phyloP scores from a whole-genome alignment of 1,139 yeast species.

The Scheffersomyces quercinus region DNA sequence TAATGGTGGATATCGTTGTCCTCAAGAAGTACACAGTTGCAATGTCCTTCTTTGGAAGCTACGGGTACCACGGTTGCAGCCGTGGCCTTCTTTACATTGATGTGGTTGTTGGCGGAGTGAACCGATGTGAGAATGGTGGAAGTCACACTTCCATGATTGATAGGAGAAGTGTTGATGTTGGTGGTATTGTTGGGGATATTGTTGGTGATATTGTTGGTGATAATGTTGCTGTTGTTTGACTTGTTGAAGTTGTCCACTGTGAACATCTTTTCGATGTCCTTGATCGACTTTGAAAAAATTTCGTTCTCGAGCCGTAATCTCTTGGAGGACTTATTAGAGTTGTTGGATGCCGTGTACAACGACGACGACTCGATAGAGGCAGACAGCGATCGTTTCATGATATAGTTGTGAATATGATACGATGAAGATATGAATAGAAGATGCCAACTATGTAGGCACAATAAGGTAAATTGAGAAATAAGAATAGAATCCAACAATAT shows the following conservation, averaged over 20 bases:
- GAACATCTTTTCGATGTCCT: slow-evolving; percentile 31
- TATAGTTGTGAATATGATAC: no score
- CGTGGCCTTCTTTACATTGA: background rate
- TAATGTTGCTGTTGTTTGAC: slow-evolving; percentile 2
- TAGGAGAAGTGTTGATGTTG: slow-evolving; percentile 2
- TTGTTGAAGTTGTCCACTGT: slow-evolving; percentile 10
- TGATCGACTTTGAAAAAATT: slow-evolving; percentile 29
- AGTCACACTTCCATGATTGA: background rate
- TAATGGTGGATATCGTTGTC: background rate
- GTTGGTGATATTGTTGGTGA: background rate
- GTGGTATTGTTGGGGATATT: background rate
- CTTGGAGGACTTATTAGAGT: slow-evolving; percentile 20
- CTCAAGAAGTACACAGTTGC: background rate
- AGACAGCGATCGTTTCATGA: slow-evolving; percentile 9
- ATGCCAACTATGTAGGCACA: no score
- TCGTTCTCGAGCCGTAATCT: slow-evolving; percentile 27
- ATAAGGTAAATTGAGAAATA: no score
- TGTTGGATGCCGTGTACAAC: slow-evolving; percentile 1
- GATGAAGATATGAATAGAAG: no score
- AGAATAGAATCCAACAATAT: no score
- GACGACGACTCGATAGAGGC: slow-evolving; percentile 3
- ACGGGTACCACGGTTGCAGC: background rate
- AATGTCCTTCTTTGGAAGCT: background rate
- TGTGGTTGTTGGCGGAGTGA: background rate
- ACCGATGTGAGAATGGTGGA: background rate